A percentile compares a stretch with the other conserved stretches of the same genome.
Evolutionary conservation across 202 grass and related monocot species (phyloP).

Genomic region (Brachypodium distachyon): DNA sequence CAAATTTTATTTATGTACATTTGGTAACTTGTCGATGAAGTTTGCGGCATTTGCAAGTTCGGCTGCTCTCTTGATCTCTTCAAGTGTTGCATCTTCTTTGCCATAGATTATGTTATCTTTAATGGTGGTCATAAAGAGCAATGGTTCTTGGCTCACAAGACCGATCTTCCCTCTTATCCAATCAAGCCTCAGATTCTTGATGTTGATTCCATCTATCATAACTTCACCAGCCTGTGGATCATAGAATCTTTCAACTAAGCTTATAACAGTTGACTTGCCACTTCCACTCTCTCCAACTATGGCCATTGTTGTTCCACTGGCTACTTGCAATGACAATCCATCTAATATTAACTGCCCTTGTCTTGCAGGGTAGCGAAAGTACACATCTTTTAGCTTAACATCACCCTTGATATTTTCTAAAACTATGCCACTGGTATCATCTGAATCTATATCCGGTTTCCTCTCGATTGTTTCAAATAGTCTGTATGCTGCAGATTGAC

Average conservation of each 20-base stretch:
- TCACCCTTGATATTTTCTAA: conserved; percentile 71
- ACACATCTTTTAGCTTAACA: conserved; percentile 66
- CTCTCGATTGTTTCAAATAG: conserved; percentile 75
- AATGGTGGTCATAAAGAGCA: conserved; percentile 81
- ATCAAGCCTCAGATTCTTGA: conserved; percentile 61
- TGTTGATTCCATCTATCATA: conserved; percentile 67
- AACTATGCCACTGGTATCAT: conserved; percentile 36
- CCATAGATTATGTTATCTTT: conserved; percentile 82
- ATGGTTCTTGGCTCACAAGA: conserved; percentile 85
- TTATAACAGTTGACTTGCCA: conserved; percentile 90
- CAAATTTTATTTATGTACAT: conserved; percentile 39
- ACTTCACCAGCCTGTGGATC: conserved; percentile 82
- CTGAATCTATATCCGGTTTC: conserved; percentile 75
- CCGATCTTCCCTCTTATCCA: conserved; percentile 80
- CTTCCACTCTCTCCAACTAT: conserved; percentile 95
- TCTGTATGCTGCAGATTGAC: conserved; percentile 76
- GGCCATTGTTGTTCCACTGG: conserved; percentile 79
- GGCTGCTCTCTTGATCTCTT: conserved; percentile 71
- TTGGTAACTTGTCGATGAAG: conserved; percentile 81
- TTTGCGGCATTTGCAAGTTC: conserved; percentile 88
- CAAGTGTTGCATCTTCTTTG: conserved; percentile 54
- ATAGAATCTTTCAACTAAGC: conserved; percentile 76
- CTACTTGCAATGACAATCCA: conserved; percentile 65
- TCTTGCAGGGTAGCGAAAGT: conserved; percentile 76
- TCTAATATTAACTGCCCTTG: conserved; percentile 72